These are phyloP conservation scores for Fraxinus paxiana DNA, from an alignment of 305 asterid genomes.

Conservation along the genomic window DNA sequence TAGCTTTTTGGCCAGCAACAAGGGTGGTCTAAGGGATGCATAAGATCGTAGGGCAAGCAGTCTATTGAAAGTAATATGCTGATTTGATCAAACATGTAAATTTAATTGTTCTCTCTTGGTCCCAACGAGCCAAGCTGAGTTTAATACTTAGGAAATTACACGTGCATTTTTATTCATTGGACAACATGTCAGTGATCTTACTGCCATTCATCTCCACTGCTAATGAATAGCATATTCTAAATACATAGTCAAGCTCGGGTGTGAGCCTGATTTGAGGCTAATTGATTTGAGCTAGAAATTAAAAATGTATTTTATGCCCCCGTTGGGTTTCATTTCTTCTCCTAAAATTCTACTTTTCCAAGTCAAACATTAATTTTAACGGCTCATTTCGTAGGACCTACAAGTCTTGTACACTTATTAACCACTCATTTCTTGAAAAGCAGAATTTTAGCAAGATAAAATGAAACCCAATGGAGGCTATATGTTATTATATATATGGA, in stretches of 20 bases:
- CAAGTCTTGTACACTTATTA: neutral
- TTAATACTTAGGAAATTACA: neutral
- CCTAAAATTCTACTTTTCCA: neutral
- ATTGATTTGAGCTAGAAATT: neutral
- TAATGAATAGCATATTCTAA: too few species aligned
- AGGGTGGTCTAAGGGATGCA: constrained; percentile 10
- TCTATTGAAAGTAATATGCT: constrained; percentile 17
- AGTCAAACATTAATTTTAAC: neutral
- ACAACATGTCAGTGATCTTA: neutral
- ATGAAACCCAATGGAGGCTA: neutral
- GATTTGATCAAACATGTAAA: constrained; percentile 13
- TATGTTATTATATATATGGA: neutral
- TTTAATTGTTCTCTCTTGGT: neutral
- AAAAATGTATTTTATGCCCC: neutral
- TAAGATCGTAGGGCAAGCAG: constrained; percentile 7
- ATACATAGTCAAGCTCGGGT: neutral
- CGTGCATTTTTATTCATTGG: too few species aligned
- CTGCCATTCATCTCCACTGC: too few species aligned
- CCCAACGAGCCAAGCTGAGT: constrained; percentile 12
- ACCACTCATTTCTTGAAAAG: neutral
- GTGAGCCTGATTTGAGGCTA: neutral
- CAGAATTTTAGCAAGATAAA: neutral
- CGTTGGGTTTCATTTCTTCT: neutral
- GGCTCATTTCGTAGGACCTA: neutral
- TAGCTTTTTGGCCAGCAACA: neutral